phyloP scores from a whole-genome alignment of 257 asterid species.

The Pogostemon cablin region DNA sequence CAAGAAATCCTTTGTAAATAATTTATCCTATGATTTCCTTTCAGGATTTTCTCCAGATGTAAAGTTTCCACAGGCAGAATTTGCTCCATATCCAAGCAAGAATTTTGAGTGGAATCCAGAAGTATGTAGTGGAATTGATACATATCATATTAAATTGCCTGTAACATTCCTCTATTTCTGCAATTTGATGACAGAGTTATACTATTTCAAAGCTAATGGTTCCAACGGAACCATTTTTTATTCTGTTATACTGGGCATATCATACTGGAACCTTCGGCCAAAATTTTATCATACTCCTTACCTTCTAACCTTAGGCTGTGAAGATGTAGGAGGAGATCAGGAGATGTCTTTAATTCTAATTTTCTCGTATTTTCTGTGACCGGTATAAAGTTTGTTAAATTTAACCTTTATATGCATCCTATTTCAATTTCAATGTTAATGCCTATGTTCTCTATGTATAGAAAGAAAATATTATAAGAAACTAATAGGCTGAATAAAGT shows the following conservation, averaged over 20 bases:
- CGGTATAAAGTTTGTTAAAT: slow-evolving; percentile 10
- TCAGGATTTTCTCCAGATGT: slow-evolving; percentile 94
- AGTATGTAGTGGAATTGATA: slow-evolving; percentile 55
- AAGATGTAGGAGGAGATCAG: slow-evolving; percentile 8
- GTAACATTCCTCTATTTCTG: slow-evolving; percentile 9
- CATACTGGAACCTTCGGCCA: slow-evolving; percentile 24
- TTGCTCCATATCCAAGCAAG: slow-evolving; percentile 72
- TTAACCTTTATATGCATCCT: slow-evolving; percentile 13
- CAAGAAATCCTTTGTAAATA: slow-evolving; percentile 21
- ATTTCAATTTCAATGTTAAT: neutral
- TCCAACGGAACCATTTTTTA: neutral
- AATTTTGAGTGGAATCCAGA: slow-evolving; percentile 88
- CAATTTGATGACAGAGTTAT: slow-evolving; percentile 11
- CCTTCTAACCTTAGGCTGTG: slow-evolving; percentile 18
- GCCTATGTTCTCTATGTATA: slow-evolving; percentile 18
- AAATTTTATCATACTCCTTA: neutral
- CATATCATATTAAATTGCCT: slow-evolving; percentile 24
- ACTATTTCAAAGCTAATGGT: slow-evolving; percentile 25
- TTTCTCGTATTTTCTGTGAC: slow-evolving; percentile 15
- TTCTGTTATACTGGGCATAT: neutral
- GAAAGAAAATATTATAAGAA: slow-evolving; percentile 6
- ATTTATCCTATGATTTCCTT: slow-evolving; percentile 33
- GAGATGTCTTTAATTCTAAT: slow-evolving; percentile 2
- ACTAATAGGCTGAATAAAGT: slow-evolving; percentile 15
- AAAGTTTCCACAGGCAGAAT: slow-evolving; percentile 90